A percentile compares a stretch with the other conserved stretches of the same genome.
phyloP scores from a whole-genome alignment of 495 filamentous ascomycete species.

The Trypethelium eluteriae region DNA sequence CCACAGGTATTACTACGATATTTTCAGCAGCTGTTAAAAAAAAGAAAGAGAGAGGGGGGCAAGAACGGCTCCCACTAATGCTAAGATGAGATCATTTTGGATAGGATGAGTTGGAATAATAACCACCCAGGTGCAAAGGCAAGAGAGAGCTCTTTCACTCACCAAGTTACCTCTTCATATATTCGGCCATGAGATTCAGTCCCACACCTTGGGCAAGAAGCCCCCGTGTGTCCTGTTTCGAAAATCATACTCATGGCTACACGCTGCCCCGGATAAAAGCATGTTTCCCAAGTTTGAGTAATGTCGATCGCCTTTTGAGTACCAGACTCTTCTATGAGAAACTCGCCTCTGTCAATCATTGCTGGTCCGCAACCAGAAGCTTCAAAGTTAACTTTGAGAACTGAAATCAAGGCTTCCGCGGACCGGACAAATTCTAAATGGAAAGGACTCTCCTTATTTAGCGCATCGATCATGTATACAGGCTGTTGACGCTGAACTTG shows the following conservation, averaged over 20 bases:
- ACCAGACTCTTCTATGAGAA: background rate
- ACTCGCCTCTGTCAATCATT: background rate
- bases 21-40: no score
- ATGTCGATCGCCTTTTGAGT: background rate
- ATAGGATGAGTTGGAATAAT: no score
- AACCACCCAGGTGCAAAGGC: no score
- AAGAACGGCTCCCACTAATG: no score
- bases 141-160: no score
- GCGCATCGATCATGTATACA: slow-evolving; percentile 31
- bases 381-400: background rate
- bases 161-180: no score
- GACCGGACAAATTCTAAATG: slow-evolving; percentile 6
- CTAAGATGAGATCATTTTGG: no score
- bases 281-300: slow-evolving; percentile 3
- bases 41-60: no score
- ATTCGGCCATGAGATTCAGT: no score
- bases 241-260: slow-evolving; percentile 14
- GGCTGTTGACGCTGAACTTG: slow-evolving; percentile 34
- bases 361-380: background rate
- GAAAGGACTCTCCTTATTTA: slow-evolving; percentile 27
- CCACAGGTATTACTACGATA: no score
- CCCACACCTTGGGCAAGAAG: no score
- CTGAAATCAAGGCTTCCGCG: background rate
- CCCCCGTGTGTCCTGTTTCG: no score
- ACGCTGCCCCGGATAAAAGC: slow-evolving; percentile 11